Evolutionary conservation across 2,329 filamentous ascomycete species (phyloP), one percentile per base, ranked within the genome.

Genomic region (Neoarthrinium moseri): DNA sequence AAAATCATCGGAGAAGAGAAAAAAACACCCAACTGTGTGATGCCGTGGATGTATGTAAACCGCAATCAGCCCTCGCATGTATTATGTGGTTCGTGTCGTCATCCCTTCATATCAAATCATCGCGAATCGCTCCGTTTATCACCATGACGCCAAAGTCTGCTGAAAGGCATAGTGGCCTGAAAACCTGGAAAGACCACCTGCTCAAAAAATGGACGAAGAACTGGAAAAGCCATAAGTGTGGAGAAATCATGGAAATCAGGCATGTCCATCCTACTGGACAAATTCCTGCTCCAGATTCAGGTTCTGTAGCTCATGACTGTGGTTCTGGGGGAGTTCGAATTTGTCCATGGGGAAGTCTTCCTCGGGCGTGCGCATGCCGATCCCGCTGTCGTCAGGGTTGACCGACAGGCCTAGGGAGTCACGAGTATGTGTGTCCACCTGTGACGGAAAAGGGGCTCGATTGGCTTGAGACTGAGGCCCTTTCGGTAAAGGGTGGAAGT

Each of bases 371-470:
- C 81, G 71, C 56, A 90, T 84, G 23, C 84, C 84, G 49, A 90
- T 90, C 2, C 85, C 86, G 57, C 86, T 90, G 54, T 90, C 87
- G 54, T 90, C 86, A 50, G 85, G 80, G 39, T 65, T 71, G 8
- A 56, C 56, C 33, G 69, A 74, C 47, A 71, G 58, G 20, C 75
- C 72, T 36, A 72, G 63, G 4, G 64, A 59, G 51, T 70, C 70
- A 59, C 79, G 68, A 56, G 67, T 71, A 53, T 70, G 66, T 34
- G 55, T 45, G 54, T 74, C 51, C 56, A 73, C 66, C 2, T 69
- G 63, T 5, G 65, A 56, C 4, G 69, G 76, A 46, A 81, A 80
- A 2, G 77, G 75, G 0, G 77, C 75, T 12, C 68, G 62, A 37
- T 72, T 61, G 45, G 74, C 74, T 49, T 80, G 77, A 15, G 73